phyloP scores from a whole-genome alignment of 1,284 basidiomycete species.

The Ganoderma lingzhi region DNA sequence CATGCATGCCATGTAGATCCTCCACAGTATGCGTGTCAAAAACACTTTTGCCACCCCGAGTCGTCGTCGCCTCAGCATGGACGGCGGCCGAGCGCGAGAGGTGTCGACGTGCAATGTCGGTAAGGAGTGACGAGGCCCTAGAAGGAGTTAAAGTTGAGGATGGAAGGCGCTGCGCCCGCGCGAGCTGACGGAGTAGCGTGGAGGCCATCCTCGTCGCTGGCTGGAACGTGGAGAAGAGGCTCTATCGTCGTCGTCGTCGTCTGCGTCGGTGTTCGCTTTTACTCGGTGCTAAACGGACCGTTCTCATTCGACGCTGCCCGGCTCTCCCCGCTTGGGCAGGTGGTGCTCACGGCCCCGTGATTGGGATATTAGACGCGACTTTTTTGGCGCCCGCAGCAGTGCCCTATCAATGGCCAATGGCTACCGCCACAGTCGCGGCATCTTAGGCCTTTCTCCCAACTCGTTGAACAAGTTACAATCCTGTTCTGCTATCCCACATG shows the following conservation, averaged over 20 bases:
- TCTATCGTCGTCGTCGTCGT: slow-evolving; percentile 37
- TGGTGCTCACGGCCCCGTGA: slow-evolving; percentile 38
- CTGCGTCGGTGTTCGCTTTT: slow-evolving; percentile 41
- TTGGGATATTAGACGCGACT: background rate
- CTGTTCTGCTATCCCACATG: slow-evolving; percentile 20
- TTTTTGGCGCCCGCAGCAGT: slow-evolving; percentile 9
- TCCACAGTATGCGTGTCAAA: slow-evolving; percentile 80
- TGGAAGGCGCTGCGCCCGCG: slow-evolving; percentile 40
- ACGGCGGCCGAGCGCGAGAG: slow-evolving; percentile 35
- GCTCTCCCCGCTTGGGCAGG: slow-evolving; percentile 29
- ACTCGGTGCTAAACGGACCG: slow-evolving; percentile 45
- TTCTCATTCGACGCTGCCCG: slow-evolving; percentile 40
- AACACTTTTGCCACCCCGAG: slow-evolving; percentile 50
- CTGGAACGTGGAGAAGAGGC: slow-evolving; percentile 16
- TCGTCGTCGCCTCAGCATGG: slow-evolving; percentile 37
- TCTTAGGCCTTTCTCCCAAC: background rate
- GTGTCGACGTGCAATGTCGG: slow-evolving; percentile 32
- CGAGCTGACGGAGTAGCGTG: slow-evolving; percentile 55
- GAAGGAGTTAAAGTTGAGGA: slow-evolving; percentile 35
- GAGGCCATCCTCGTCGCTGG: slow-evolving; percentile 57
- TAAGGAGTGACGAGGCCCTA: slow-evolving; percentile 30
- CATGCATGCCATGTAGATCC: slow-evolving; percentile 81
- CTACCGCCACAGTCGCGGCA: slow-evolving; percentile 4
- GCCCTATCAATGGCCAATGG: slow-evolving; percentile 6
- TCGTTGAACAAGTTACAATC: background rate